A percentile compares a stretch with the other conserved stretches of the same genome.
phyloP scores from a whole-genome alignment of 106 monocot species.

The Agapanthus africanus region DNA sequence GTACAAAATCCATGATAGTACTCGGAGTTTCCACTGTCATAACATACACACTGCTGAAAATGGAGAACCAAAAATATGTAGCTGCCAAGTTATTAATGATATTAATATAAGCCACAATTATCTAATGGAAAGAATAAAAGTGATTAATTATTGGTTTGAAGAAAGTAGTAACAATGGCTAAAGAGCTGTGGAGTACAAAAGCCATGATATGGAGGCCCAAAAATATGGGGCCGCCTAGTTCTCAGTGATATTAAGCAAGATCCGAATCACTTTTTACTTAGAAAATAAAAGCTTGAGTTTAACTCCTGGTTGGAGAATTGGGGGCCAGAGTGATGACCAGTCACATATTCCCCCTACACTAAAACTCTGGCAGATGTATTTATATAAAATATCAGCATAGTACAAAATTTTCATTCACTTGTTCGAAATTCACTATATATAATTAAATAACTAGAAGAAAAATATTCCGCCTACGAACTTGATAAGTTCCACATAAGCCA shows the following conservation, averaged over 20 bases:
- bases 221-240: background rate
- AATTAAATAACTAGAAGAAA: too few relatives aligned
- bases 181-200: too few relatives aligned
- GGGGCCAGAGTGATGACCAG: background rate
- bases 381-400: background rate
- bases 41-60: background rate
- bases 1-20: background rate
- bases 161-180: too few relatives aligned
- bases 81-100: too few relatives aligned
- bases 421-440: too few relatives aligned
- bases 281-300: background rate
- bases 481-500: too few relatives aligned
- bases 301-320: background rate
- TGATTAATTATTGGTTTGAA: too few relatives aligned
- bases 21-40: background rate
- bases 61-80: too few relatives aligned
- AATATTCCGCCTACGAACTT: too few relatives aligned
- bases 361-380: background rate
- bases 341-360: background rate
- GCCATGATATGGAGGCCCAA: too few relatives aligned
- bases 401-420: background rate
- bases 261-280: background rate
- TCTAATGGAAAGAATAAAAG: too few relatives aligned
- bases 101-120: too few relatives aligned
- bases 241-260: background rate